phyloP scores from a whole-genome alignment of 228 moss, liverwort and hornwort genomes.

The Sphagnum magellanicum region DNA sequence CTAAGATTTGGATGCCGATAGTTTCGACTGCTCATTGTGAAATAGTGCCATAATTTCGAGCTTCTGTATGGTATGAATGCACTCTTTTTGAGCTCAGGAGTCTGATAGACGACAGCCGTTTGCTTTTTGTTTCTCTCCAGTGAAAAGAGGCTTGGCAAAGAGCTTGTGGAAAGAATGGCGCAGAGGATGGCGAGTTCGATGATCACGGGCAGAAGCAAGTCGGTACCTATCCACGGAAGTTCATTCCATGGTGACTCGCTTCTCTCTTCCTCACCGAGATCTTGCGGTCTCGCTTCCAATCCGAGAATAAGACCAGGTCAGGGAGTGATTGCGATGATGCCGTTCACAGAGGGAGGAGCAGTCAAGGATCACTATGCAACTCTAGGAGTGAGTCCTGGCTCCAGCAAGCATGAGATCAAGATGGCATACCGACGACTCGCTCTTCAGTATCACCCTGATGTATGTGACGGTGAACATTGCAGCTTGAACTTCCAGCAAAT shows the following conservation, averaged over 20 bases:
- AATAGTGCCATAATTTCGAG: no score
- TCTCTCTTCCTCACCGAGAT: constrained; percentile 7
- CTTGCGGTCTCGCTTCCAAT: constrained; percentile 5
- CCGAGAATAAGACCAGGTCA: constrained; percentile 21
- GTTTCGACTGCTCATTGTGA: no score
- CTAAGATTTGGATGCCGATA: no score
- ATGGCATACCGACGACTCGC: constrained; percentile 45
- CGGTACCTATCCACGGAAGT: constrained; percentile 11
- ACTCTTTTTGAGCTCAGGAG: no score
- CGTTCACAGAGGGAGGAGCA: constrained; percentile 10
- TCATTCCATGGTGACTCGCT: constrained; percentile 21
- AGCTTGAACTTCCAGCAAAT: constrained; percentile 39
- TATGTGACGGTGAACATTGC: constrained; percentile 46
- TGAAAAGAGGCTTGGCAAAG: no score
- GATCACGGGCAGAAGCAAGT: constrained; percentile 19
- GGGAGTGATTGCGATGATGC: constrained; percentile 14
- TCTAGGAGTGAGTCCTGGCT: constrained; percentile 31
- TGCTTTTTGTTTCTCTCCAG: no score
- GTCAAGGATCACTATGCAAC: constrained; percentile 34
- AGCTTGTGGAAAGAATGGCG: background rate
- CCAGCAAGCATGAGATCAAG: constrained; percentile 61
- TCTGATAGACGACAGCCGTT: no score
- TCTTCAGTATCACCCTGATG: constrained; percentile 58
- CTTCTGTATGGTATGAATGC: no score
- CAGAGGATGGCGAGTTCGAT: background rate